Base-by-base conservation (phyloP, 148 eudicot genomes). In the Polygonum maritimum region DNA sequence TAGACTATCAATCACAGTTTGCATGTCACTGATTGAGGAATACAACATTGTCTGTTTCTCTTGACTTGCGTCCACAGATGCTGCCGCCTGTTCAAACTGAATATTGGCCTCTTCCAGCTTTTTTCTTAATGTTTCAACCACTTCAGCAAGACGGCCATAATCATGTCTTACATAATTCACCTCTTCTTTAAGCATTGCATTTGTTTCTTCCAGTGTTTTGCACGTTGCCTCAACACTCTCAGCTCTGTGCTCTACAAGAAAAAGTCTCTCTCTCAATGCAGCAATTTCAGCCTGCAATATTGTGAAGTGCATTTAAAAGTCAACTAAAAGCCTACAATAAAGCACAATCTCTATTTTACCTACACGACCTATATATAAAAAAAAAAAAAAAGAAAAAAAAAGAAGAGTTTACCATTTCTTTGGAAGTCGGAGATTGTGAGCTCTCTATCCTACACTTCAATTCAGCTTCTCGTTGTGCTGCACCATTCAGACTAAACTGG, bases 21-120 rank as follows among this genome's bases (percentile, higher is more conserved):
- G 93, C 99, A 96, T 96, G 75, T 96, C 99, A 76, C 78, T 76
- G 77, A 96, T 85, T 1, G 89, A 79, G 69, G 87, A 76, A 77
- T 82, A 74, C 80, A 89, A 57, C 93, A 92, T 82, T 71, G 39
- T 84, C 81, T 87, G 86, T 76, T 88, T 87, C 83, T 95, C 99
- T 77, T 85, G 78, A 76, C 87, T 90, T 78, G 99, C 99, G 60
- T 95, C 99, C 75, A 81, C 82, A 51, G 85, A 83, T 78, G 91
- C 91, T 75, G 75, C 81, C 16, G 94, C 94, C 48, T 89, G 91
- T 77, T 88, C 88, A 49, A 90, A 82, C 84, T 85, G 85, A 77
- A 84, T 74, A 52, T 84, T 86, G 47, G 88, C 82, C 60, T 92
- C 97, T 73, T 60, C 76, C 79, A 90, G 76, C 82, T 86, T 86